Evolutionary conservation across 164 flowering plant genomes (phyloP), one percentile per base, ranked within the genome.

Genomic region (Santalum album): DNA sequence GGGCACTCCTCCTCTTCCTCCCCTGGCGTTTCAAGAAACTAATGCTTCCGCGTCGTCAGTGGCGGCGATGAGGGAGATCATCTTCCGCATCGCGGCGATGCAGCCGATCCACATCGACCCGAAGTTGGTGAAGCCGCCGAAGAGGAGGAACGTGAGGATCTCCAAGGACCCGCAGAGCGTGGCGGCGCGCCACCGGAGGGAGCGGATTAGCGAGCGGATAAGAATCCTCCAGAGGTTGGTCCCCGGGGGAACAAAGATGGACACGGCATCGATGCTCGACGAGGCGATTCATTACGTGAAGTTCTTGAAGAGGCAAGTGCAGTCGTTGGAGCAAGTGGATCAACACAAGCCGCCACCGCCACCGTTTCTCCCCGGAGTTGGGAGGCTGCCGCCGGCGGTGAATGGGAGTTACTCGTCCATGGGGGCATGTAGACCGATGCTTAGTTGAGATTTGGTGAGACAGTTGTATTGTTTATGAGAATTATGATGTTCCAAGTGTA

Each of bases 231-330:
- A 80, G 58, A 72, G 85, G 62, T 63, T 80, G 1, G 85, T 80
- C 2, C 85, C 85, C 1, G 82, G 85, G 2, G 85, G 85, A 1
- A 80, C 85, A 2, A 77, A 80, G 55, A 75, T 80, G 85, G 85
- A 80, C 58, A 80, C 85, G 9, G 85, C 85, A 15, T 80, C 85
- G 0, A 80, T 80, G 85, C 42, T 80, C 23, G 85, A 80, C 32
- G 85, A 80, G 51, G 85, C 85, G 7, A 71, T 80, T 36, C 85
- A 75, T 35, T 80, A 80, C 46, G 77, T 80, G 39, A 80, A 80
- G 62, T 80, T 80, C 63, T 64, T 80, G 62, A 75, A 80, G 63
- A 75, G 68, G 0, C 80, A 80, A 50, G 80, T 80, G 55, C 76
- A 75, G 49, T 75, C 80, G 0, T 57, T 80, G 1, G 81, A 79